Conservation (phyloP, 345 rosid species). For the Gossypium sturtianum region DNA sequence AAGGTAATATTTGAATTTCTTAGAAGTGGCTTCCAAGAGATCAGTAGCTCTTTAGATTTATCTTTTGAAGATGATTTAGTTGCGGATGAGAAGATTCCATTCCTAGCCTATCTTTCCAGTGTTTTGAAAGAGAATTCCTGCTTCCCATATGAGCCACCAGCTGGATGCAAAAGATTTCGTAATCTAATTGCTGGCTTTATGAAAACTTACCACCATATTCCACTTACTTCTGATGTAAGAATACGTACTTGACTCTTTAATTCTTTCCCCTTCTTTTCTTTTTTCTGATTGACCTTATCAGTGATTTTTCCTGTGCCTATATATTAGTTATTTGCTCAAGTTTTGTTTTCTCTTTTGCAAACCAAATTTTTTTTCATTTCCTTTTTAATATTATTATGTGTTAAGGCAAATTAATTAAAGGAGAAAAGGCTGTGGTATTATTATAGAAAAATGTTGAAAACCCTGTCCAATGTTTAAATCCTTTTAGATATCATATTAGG, state of each 20-base stretch:
- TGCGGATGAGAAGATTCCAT: slow-evolving; percentile 98
- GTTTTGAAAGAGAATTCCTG: slow-evolving; percentile 54
- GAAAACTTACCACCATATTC: slow-evolving; percentile 89
- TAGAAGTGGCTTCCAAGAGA: slow-evolving; percentile 79
- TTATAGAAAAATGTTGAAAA: background rate
- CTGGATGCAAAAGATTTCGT: slow-evolving; percentile 78
- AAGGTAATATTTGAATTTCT: slow-evolving; percentile 85
- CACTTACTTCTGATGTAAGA: slow-evolving; percentile 71
- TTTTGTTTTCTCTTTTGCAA: background rate
- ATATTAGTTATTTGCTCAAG: background rate
- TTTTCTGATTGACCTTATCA: background rate
- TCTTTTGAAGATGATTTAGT: slow-evolving; percentile 86
- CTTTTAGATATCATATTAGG: background rate
- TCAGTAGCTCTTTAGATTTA: slow-evolving; percentile 86
- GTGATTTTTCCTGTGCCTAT: background rate
- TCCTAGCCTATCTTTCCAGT: slow-evolving; percentile 84
- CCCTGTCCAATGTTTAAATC: background rate
- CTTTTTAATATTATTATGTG: background rate
- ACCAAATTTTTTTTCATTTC: background rate
- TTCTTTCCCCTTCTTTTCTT: background rate
- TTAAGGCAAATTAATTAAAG: background rate
- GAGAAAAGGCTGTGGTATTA: background rate
- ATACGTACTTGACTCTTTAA: slow-evolving; percentile 6
- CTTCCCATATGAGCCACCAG: slow-evolving; percentile 88
- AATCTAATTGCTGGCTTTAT: slow-evolving; percentile 84